These are phyloP conservation scores for Benincasa hispida DNA, from an alignment of 306 rosid genomes.

Conservation along the genomic window DNA sequence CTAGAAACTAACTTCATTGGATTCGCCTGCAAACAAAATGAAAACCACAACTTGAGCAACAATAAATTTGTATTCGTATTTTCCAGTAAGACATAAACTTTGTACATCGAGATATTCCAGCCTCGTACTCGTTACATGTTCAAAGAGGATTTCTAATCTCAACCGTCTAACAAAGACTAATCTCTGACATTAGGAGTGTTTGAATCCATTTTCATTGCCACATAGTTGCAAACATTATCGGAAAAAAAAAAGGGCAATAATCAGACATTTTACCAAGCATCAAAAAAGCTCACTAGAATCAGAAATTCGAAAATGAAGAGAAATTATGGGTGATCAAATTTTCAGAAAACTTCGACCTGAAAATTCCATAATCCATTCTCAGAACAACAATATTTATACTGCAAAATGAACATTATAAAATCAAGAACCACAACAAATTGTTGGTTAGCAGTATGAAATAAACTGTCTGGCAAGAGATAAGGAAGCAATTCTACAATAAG, in stretches of 20 bases:
- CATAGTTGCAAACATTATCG: not conserved
- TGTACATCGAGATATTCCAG: not conserved
- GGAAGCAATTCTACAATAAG: not conserved
- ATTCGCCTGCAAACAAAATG: slow-evolving; percentile 36
- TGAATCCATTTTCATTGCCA: not conserved
- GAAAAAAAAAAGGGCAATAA: not conserved
- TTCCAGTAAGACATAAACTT: not conserved
- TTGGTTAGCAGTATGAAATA: not conserved
- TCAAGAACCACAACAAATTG: not conserved
- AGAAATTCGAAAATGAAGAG: not conserved
- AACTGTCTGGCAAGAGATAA: not conserved
- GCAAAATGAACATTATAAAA: not conserved
- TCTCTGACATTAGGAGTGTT: not conserved
- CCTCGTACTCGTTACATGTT: not conserved
- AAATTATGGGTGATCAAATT: not conserved
- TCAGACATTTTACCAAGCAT: not conserved
- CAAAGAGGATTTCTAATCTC: not conserved
- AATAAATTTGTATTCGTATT: not conserved
- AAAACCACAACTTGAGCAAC: not conserved
- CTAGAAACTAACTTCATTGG: slow-evolving; percentile 78
- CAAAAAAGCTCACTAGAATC: not conserved
- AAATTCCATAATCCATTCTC: not conserved
- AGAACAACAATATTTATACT: not conserved
- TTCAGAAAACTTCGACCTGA: not conserved
- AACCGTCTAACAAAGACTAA: not conserved